A percentile compares a stretch with the other conserved stretches of the same genome.
Evolutionary conservation across 2,329 filamentous ascomycete genomes (phyloP).

Genomic region (Aspergillus amoenus): DNA sequence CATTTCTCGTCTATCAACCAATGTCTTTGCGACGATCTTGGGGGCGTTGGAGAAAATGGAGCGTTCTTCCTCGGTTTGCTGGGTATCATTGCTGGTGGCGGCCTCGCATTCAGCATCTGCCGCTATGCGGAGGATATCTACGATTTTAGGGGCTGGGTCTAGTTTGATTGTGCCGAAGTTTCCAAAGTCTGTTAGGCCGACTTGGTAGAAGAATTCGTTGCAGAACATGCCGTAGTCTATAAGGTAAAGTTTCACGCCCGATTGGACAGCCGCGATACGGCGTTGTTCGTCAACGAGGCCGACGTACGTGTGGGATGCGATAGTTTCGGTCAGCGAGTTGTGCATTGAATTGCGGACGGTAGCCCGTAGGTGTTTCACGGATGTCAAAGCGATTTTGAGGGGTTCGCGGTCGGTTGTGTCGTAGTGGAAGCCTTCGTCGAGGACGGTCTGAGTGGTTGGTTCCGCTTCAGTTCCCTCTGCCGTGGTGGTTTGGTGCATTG

Average conservation of each 20-base stretch:
- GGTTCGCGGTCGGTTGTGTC: conserved; percentile 68
- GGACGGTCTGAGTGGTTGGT: conserved; percentile 22
- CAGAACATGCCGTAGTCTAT: conserved; percentile 87
- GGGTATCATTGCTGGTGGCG: conserved; percentile 8
- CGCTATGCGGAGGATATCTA: conserved; percentile 69
- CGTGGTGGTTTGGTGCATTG: conserved; percentile 29
- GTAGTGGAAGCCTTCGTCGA: conserved; percentile 63
- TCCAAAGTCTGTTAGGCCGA: conserved; percentile 90
- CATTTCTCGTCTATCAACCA: conserved; percentile 80
- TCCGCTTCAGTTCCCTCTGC: conserved; percentile 30
- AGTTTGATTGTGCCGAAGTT: conserved; percentile 89
- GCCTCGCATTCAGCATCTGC: conserved; percentile 67
- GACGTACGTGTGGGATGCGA: conserved; percentile 87
- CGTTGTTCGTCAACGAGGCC: conserved; percentile 85
- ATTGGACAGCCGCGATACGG: conserved; percentile 88
- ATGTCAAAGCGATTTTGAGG: conserved; percentile 72
- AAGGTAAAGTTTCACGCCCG: conserved; percentile 86
- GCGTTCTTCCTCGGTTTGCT: conserved; percentile 38
- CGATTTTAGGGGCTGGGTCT: conserved; percentile 69
- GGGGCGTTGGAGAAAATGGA: conserved; percentile 68
- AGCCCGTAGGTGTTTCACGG: conserved; percentile 78
- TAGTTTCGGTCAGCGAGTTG: conserved; percentile 79
- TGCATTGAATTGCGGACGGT: conserved; percentile 81
- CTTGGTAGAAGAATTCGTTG: conserved; percentile 92
- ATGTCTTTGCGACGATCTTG: conserved; percentile 62